Base-by-base conservation (phyloP, 2,329 filamentous ascomycete species). In the Penicillium occitanis region DNA sequence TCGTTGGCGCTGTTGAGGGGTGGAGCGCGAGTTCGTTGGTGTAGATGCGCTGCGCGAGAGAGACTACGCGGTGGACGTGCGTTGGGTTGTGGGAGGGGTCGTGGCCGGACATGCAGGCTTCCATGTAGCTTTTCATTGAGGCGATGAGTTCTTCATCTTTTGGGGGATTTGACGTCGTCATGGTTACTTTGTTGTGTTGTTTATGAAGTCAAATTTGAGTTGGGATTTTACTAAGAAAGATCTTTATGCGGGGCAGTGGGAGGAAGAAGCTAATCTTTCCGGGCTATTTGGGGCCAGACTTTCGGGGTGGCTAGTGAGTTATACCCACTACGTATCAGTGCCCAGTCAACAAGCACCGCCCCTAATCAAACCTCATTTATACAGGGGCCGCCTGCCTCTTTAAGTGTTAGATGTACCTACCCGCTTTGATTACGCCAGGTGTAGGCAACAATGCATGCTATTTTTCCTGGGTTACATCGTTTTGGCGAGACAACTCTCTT, bases 1-100 rank as follows among this genome's bases (percentile, higher is more conserved):
- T 62, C 10, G 44, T 22, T 8, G 37, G 17, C 3, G 69, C 59
- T 13, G 62, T 66, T 1, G 70, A 42, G 0, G 78, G 74, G 51
- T 78, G 71, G 6, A 66, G 63, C 10, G 68, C 62, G 53, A 73
- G 77, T 63, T 88, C 85, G 48, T 78, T 76, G 59, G 81, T 73
- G 66, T 91, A 83, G 68, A 93, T 90, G 70, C 85, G 81, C 55
- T 87, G 86, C 6, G 92, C 87, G 42, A 95, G 86, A n/a, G 85
- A 84, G 25, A 93, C 80, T 25, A 97, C 93, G 63, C 93, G 90
- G 69, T 88, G 82, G 73, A 97, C 91, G 77, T 97, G 93, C 65
- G 87, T 82, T 82, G 91, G 96, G 81, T 96, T 92, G 81, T 97
- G 93, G 1, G 92, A 96, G 61, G 88, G 88, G 79, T 97, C 93